phyloP scores from a whole-genome alignment of 306 rosid species.

The Cucurbita ficifolia region DNA sequence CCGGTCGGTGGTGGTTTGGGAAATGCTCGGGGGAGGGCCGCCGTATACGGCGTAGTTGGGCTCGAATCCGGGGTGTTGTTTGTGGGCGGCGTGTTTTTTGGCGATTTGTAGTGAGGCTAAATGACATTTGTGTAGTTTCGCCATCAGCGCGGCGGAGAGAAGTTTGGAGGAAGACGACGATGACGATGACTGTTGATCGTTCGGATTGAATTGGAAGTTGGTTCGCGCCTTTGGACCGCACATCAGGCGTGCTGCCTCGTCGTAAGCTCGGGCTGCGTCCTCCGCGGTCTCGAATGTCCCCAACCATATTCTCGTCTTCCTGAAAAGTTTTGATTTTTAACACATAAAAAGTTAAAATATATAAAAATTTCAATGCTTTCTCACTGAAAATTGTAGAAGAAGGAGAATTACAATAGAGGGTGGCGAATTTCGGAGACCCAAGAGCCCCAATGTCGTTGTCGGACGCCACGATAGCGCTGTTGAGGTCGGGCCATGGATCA shows the following conservation, averaged over 20 bases:
- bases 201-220: slow-evolving; percentile 50
- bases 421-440: slow-evolving; percentile 99
- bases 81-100: slow-evolving; percentile 16
- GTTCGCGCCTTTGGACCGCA: slow-evolving; percentile 67
- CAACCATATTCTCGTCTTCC: slow-evolving; percentile 75
- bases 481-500: slow-evolving; percentile 71
- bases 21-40: background rate
- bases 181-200: slow-evolving; percentile 18
- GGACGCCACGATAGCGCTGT: slow-evolving; percentile 89
- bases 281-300: slow-evolving; percentile 82
- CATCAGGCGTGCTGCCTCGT: slow-evolving; percentile 76
- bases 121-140: slow-evolving; percentile 62
- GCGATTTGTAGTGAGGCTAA: slow-evolving; percentile 56
- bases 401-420: slow-evolving; percentile 57
- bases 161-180: slow-evolving; percentile 16
- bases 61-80: slow-evolving; percentile 16
- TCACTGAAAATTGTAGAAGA: background rate
- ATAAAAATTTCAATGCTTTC: background rate
- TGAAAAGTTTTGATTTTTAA: background rate
- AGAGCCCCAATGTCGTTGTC: slow-evolving; percentile 99
- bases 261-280: slow-evolving; percentile 85
- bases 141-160: slow-evolving; percentile 48
- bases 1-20: slow-evolving; percentile 5
- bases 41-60: background rate
- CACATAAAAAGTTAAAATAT: too few species aligned